Evolutionary conservation across 768 basidiomycete species (phyloP).

Genomic region (Hebeloma cylindrosporum): DNA sequence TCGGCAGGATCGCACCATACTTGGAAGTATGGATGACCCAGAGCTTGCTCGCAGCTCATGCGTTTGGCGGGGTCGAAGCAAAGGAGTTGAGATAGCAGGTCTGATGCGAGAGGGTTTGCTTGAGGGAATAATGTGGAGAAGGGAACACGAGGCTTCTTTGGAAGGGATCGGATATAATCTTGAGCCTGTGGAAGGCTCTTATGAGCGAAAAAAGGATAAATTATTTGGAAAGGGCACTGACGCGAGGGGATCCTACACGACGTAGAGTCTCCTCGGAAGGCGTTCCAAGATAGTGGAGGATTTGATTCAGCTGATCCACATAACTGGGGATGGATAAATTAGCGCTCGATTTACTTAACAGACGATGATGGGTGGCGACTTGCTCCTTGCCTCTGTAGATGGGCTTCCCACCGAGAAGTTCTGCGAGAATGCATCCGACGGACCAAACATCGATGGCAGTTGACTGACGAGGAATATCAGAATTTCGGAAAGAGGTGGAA

Average conservation of each 20-base stretch:
- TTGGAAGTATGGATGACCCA: constrained; percentile 91
- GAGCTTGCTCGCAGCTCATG: constrained; percentile 93
- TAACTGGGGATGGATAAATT: constrained; percentile 51
- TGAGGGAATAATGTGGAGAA: constrained; percentile 91
- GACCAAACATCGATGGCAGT: constrained; percentile 96
- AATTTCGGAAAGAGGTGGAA: neutral
- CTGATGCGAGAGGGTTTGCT: constrained; percentile 92
- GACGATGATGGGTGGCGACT: constrained; percentile 35
- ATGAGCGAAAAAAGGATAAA: neutral
- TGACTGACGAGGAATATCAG: constrained; percentile 47
- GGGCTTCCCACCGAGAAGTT: constrained; percentile 89
- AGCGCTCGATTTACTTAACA: neutral
- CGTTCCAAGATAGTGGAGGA: constrained; percentile 96
- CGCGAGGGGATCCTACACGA: constrained; percentile 92
- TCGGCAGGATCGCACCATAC: constrained; percentile 99
- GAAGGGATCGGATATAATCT: constrained; percentile 97
- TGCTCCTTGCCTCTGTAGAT: constrained; percentile 98
- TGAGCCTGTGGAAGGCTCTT: constrained; percentile 64
- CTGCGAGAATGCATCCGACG: constrained; percentile 92
- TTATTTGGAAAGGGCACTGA: constrained; percentile 36
- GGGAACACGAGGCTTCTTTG: constrained; percentile 92
- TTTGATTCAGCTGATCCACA: constrained; percentile 98
- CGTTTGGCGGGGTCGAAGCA: constrained; percentile 96
- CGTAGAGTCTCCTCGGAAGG: constrained; percentile 96
- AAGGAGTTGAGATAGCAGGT: constrained; percentile 86